Conservation (phyloP, 495 filamentous ascomycete genomes). For the Penicillium subrubescens region DNA sequence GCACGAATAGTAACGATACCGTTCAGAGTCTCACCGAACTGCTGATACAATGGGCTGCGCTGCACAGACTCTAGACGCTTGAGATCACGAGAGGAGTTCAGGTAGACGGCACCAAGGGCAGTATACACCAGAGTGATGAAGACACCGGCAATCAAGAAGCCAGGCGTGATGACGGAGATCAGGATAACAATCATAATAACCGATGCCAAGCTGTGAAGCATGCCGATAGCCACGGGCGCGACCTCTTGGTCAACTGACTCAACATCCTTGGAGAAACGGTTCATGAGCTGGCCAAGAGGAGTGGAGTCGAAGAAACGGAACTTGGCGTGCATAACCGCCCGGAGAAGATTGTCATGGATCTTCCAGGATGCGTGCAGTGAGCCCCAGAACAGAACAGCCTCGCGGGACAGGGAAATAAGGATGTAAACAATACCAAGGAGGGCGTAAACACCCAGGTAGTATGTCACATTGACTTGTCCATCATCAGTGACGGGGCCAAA, state of each 20-base stretch:
- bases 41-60: constrained; percentile 93
- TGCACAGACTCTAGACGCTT: constrained; percentile 96
- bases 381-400: constrained; percentile 88
- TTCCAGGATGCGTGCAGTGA: constrained; percentile 85
- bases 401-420: constrained; percentile 71
- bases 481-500: constrained; percentile 16
- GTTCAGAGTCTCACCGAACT: constrained; percentile 94
- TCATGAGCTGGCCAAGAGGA: constrained; percentile 95
- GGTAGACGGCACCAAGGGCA: constrained; percentile 82
- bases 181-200: constrained; percentile 87
- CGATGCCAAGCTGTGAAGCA: constrained; percentile 66
- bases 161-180: constrained; percentile 91
- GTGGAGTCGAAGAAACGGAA: constrained; percentile 99
- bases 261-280: constrained; percentile 96
- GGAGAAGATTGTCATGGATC: constrained; percentile 79
- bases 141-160: constrained; percentile 82
- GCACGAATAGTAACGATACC: constrained; percentile 98
- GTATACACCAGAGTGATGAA: constrained; percentile 86
- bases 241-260: constrained; percentile 96
- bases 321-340: constrained; percentile 79
- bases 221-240: constrained; percentile 81
- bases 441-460: constrained; percentile 85
- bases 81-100: constrained; percentile 87
- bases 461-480: constrained; percentile 70
- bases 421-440: constrained; percentile 75